A percentile compares a stretch with the other conserved stretches of the same genome.
Evolutionary conservation across 768 basidiomycete genomes (phyloP).

Genomic region (Xerocomellus amylosporus): DNA sequence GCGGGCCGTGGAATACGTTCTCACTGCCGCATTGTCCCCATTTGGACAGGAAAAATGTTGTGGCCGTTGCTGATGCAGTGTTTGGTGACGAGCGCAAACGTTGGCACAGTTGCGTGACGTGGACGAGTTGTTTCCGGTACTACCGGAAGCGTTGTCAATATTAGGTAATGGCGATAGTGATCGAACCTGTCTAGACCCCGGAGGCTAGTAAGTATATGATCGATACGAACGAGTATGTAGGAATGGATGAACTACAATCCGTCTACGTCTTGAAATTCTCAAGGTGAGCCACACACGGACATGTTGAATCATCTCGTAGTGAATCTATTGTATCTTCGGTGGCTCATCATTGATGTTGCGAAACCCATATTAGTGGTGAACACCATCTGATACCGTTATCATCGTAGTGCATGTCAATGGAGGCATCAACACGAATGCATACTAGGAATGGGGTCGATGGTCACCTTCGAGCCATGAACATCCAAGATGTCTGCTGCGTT

Average conservation of each 20-base stretch:
- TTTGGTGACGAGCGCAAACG: background rate
- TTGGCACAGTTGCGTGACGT: background rate
- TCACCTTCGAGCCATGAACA: background rate
- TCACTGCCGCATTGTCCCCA: background rate
- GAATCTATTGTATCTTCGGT: slow-evolving; percentile 72
- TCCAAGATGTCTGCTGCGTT: background rate
- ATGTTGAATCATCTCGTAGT: slow-evolving; percentile 76
- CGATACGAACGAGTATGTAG: background rate
- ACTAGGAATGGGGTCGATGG: slow-evolving; percentile 58
- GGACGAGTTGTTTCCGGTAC: background rate
- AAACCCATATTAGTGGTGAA: slow-evolving; percentile 75
- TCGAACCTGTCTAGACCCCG: background rate
- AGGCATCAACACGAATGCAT: slow-evolving; percentile 25
- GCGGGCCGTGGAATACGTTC: background rate
- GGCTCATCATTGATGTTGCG: slow-evolving; percentile 63
- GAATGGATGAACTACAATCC: background rate
- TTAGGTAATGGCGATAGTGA: background rate
- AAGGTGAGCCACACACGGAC: slow-evolving; percentile 75
- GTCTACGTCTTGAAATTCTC: slow-evolving; percentile 36
- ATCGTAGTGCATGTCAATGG: background rate
- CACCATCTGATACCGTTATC: slow-evolving; percentile 46
- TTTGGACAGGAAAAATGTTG: too few relatives aligned
- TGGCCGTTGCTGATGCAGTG: background rate
- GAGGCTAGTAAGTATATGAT: background rate
- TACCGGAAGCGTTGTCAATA: background rate